Conservation (phyloP, 177 flowering plant genomes). For the Vitis hybrid region DNA sequence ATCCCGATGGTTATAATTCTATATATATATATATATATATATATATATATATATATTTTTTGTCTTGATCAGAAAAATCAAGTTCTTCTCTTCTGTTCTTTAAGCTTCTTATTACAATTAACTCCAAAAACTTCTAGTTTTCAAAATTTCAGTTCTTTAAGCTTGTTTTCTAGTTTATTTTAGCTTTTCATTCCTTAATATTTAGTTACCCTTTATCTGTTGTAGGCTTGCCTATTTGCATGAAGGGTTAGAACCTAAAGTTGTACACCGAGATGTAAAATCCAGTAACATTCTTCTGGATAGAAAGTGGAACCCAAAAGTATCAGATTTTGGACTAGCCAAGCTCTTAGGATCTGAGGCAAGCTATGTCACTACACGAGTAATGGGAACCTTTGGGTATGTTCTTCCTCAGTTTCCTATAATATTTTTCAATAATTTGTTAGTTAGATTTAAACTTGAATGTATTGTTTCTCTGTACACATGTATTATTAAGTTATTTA, state of each 20-base stretch:
- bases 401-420: constrained; percentile 23
- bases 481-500: not conserved
- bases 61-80: no score
- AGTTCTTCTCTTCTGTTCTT: no score
- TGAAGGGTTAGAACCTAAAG: constrained; percentile 96
- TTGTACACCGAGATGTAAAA: constrained; percentile 94
- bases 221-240: constrained; percentile 87
- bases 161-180: not conserved
- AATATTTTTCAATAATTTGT: not conserved
- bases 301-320: constrained; percentile 78
- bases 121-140: not conserved
- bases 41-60: no score
- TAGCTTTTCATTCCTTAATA: not conserved
- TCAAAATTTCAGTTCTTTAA: not conserved
- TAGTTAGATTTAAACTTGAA: not conserved
- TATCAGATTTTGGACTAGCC: constrained; percentile 96
- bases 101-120: not conserved
- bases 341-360: constrained; percentile 83
- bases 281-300: constrained; percentile 95
- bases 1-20: no score
- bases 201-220: not conserved
- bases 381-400: constrained; percentile 98
- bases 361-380: constrained; percentile 91
- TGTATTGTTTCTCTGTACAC: not conserved
- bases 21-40: no score